A percentile compares a stretch with the other conserved stretches of the same genome.
phyloP scores from a whole-genome alignment of 2,329 filamentous ascomycete species.

The Cordyceps fumosorosea region DNA sequence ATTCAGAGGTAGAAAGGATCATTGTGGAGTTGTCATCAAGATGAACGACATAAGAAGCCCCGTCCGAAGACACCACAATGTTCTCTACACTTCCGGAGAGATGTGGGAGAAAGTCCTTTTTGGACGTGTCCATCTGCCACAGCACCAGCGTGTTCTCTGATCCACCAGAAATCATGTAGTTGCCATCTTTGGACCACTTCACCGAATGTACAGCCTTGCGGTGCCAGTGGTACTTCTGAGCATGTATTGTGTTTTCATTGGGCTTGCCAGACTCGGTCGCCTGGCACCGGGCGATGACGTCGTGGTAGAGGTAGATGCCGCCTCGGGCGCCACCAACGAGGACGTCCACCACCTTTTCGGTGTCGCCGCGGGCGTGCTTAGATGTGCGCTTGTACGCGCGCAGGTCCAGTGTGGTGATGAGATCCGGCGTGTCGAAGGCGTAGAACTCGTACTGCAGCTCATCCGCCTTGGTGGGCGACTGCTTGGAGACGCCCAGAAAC shows the following conservation, averaged over 20 bases:
- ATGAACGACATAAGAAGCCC: constrained; percentile 76
- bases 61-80: constrained; percentile 71
- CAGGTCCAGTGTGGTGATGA: constrained; percentile 62
- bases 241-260: constrained; percentile 44
- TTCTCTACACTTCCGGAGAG: constrained; percentile 79
- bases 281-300: constrained; percentile 57
- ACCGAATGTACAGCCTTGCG: constrained; percentile 73
- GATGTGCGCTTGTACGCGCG: constrained; percentile 31
- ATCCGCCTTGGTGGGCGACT: constrained; percentile 19
- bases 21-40: constrained; percentile 90
- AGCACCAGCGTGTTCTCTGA: constrained; percentile 82
- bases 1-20: constrained; percentile 81
- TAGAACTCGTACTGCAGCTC: constrained; percentile 46
- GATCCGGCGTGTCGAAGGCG: constrained; percentile 53
- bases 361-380: constrained; percentile 21
- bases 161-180: constrained; percentile 91
- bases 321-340: constrained; percentile 72
- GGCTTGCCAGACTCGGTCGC: constrained; percentile 31
- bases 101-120: constrained; percentile 81
- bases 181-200: constrained; percentile 93
- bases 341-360: constrained; percentile 54
- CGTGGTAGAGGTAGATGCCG: constrained; percentile 73
- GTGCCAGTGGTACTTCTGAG: constrained; percentile 84
- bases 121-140: constrained; percentile 87
- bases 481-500: constrained; percentile 27